Percentiles rank a stretch among this genome's conserved stretches.
Evolutionary conservation across 164 flowering plant genomes (phyloP).

Genomic region (Echeveria elegans): DNA sequence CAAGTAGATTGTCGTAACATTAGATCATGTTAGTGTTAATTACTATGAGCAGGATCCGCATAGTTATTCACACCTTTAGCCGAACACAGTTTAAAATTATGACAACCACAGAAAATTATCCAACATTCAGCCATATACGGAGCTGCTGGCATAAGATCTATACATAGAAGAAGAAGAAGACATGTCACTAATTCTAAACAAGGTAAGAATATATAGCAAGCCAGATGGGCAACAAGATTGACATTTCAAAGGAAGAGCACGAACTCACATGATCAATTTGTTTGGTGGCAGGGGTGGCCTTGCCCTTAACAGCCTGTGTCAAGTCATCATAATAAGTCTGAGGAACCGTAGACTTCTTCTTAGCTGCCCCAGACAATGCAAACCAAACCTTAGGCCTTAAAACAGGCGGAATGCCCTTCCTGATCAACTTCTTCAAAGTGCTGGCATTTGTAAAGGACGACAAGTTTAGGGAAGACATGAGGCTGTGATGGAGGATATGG

Average conservation of each 20-base stretch:
- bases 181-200: not conserved
- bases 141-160: too few species aligned
- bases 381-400: slow-evolving; percentile 93
- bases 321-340: slow-evolving; percentile 84
- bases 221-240: not conserved
- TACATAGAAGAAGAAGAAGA: too few species aligned
- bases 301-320: slow-evolving; percentile 65
- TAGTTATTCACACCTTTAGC: too few species aligned
- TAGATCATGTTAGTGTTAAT: too few species aligned
- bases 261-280: slow-evolving; percentile 92
- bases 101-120: too few species aligned
- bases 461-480: slow-evolving; percentile 54
- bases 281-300: slow-evolving; percentile 77
- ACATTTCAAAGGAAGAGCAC: slow-evolving; percentile 8
- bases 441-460: slow-evolving; percentile 61
- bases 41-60: too few species aligned
- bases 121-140: too few species aligned
- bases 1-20: too few species aligned
- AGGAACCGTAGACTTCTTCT: slow-evolving; percentile 90
- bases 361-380: slow-evolving; percentile 82
- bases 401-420: slow-evolving; percentile 89
- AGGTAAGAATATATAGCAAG: not conserved
- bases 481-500: slow-evolving; percentile 29
- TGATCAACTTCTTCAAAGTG: slow-evolving; percentile 64
- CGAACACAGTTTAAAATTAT: too few species aligned